Evolutionary conservation across 2,329 filamentous ascomycete species (phyloP), one percentile per base, ranked within the genome.

Genomic region (Juglanconis juglandina): DNA sequence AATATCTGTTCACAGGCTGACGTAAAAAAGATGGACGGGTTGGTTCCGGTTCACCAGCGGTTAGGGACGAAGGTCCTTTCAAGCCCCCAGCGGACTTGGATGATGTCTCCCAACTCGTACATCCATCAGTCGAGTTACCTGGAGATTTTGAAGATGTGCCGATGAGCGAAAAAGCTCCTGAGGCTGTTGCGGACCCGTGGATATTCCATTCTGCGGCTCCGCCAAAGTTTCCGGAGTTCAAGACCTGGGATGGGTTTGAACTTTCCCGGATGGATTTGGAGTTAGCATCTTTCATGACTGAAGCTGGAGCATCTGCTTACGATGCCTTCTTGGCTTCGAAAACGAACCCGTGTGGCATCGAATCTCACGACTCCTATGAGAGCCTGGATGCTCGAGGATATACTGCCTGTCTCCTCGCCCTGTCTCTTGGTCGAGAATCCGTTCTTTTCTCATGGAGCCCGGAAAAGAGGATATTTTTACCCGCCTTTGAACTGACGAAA

Each of bases 381-480:
- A 69, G 82, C 10, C 71, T 87, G 3, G 77, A 84, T 53, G 71
- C 77, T 1, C 76, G 72, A 24, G 69, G 76, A 5, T 88, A 85
- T 67, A 73, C 79, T 53, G 72, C 79, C 17, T 87, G 86, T 10
- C 75, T 94, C 0, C 77, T 89, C 63, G 82, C 86, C 11, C 76
- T 94, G 1, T 84, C 86, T 0, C 80, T 92, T 5, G 91, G 90
- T 0, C 81, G 89, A 52, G 87, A 86, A 44, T 93, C 90, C 0
- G 78, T 89, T 1, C 81, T 95, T 39, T 95, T 91, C 70, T 69
- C 73, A 0, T 91, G 85, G 79, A 77, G 87, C 54, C 70, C 77
- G 2, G 75, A 77, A 3, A 77, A 78, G 34, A 74, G 73, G 32
- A 75, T 74, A 0, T 91, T 93, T 66, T 71, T 74, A 14, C 77